Percentiles rank a stretch among this genome's conserved stretches.
phyloP scores from a whole-genome alignment of 768 basidiomycete species.

The Mycena belliarum region DNA sequence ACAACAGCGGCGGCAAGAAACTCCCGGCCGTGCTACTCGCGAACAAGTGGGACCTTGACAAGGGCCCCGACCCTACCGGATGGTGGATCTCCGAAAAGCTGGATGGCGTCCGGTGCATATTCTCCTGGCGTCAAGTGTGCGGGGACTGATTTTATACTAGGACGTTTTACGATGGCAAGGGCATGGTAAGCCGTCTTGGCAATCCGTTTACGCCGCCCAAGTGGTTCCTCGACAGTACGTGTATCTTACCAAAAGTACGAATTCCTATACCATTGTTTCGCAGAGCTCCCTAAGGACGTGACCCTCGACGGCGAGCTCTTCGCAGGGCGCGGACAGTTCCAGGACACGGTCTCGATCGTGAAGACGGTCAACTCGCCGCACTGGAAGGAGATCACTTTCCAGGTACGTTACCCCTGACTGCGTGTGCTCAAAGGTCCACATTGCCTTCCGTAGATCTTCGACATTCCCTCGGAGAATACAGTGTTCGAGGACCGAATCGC shows the following conservation, averaged over 20 bases:
- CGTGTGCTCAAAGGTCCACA: neutral
- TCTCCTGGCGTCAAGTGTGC: neutral
- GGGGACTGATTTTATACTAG: constrained; percentile 26
- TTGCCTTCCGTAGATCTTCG: constrained; percentile 48
- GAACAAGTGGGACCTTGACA: constrained; percentile 58
- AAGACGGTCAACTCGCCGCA: constrained; percentile 58
- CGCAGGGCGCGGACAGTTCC: constrained; percentile 56
- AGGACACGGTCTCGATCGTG: constrained; percentile 59
- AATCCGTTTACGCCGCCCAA: constrained; percentile 59
- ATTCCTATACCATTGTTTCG: neutral
- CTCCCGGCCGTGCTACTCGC: constrained; percentile 53
- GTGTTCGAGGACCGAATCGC: constrained; percentile 55
- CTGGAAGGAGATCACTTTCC: constrained; percentile 56
- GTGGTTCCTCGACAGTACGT: constrained; percentile 58
- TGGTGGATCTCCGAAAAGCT: constrained; percentile 68
- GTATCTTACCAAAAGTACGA: neutral
- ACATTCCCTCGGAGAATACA: constrained; percentile 49
- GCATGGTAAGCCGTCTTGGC: constrained; percentile 56
- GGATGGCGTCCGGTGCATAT: constrained; percentile 57
- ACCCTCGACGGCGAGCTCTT: constrained; percentile 65
- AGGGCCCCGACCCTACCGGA: constrained; percentile 52
- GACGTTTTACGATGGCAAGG: constrained; percentile 54
- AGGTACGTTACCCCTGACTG: constrained; percentile 33
- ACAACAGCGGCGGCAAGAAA: constrained; percentile 30
- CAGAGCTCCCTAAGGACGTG: constrained; percentile 55